Percentiles rank a stretch among this genome's conserved stretches.
Conservation (phyloP, 306 rosid species). For the Cicer arietinum region DNA sequence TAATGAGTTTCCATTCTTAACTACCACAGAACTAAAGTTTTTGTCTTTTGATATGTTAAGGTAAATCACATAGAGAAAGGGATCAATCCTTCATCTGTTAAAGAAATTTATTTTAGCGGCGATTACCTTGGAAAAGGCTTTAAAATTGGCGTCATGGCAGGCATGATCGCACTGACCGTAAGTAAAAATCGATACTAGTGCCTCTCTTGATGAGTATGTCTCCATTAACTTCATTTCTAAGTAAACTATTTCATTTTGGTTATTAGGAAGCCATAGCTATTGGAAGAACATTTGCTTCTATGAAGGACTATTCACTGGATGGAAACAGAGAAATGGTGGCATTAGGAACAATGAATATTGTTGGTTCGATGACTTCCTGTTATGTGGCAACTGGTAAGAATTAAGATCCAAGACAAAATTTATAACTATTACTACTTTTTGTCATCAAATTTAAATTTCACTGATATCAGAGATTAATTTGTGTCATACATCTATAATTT, state of each 20-base stretch:
- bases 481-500: background rate
- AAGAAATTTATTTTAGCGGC: constrained; percentile 70
- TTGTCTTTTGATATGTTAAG: constrained; percentile 55
- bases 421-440: constrained; percentile 1
- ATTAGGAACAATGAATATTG: constrained; percentile 87
- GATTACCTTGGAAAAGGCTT: constrained; percentile 74
- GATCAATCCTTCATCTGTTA: constrained; percentile 83
- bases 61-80: constrained; percentile 78
- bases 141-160: constrained; percentile 81
- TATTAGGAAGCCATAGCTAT: constrained; percentile 91
- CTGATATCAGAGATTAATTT: background rate
- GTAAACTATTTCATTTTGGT: constrained; percentile 17
- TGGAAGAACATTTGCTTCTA: constrained; percentile 96
- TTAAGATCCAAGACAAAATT: constrained; percentile 29
- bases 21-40: constrained; percentile 22
- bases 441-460: background rate
- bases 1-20: background rate
- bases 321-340: constrained; percentile 99
- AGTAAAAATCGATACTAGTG: constrained; percentile 46
- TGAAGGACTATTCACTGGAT: constrained; percentile 93
- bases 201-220: constrained; percentile 37
- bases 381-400: constrained; percentile 92
- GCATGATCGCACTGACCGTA: constrained; percentile 89
- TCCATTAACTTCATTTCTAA: constrained; percentile 36
- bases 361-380: constrained; percentile 96